Evolutionary conservation across 352 stramenopile species (phyloP).

Genomic region (Phytophthora fragariaefolia): DNA sequence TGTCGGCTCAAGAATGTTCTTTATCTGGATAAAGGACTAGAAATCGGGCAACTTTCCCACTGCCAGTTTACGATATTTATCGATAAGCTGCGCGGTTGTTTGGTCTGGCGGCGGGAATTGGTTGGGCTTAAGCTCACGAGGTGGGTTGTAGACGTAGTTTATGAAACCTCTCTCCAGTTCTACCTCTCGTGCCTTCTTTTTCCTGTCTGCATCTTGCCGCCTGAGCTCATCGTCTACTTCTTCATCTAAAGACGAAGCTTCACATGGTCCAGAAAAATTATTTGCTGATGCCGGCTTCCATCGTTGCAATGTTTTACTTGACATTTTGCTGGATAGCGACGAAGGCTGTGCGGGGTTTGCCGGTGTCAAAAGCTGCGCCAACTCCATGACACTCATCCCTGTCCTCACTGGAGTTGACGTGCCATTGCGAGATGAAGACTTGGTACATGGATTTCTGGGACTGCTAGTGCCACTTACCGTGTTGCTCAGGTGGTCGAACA

Average conservation of each 20-base stretch:
- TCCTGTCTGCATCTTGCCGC: slow-evolving; percentile 15
- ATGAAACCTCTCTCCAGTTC: slow-evolving; percentile 54
- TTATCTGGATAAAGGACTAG: slow-evolving; percentile 6
- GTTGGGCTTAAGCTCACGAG: slow-evolving; percentile 50
- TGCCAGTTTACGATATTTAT: slow-evolving; percentile 85
- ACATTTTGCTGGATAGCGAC: slow-evolving; percentile 23
- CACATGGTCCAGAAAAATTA: slow-evolving; percentile 4
- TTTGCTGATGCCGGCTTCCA: slow-evolving; percentile 12
- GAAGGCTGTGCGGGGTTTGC: slow-evolving; percentile 27
- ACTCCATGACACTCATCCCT: slow-evolving; percentile 74
- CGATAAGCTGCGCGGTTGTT: slow-evolving; percentile 73
- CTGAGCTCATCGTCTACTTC: slow-evolving; percentile 24
- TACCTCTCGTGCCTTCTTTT: slow-evolving; percentile 16
- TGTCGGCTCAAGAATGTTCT: not conserved
- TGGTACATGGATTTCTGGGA: slow-evolving; percentile 29
- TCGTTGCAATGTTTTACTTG: slow-evolving; percentile 19
- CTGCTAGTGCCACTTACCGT: slow-evolving; percentile 29
- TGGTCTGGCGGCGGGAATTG: slow-evolving; percentile 65
- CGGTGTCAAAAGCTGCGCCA: slow-evolving; percentile 61
- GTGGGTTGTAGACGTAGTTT: slow-evolving; percentile 63
- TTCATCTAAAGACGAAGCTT: slow-evolving; percentile 26
- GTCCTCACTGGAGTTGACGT: slow-evolving; percentile 46
- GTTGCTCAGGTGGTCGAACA: slow-evolving; percentile 74
- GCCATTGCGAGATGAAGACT: slow-evolving; percentile 15
- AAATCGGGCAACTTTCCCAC: slow-evolving; percentile 64